Evolutionary conservation across 2,329 filamentous ascomycete genomes (phyloP).

Genomic region (Leptodontidium sp.): DNA sequence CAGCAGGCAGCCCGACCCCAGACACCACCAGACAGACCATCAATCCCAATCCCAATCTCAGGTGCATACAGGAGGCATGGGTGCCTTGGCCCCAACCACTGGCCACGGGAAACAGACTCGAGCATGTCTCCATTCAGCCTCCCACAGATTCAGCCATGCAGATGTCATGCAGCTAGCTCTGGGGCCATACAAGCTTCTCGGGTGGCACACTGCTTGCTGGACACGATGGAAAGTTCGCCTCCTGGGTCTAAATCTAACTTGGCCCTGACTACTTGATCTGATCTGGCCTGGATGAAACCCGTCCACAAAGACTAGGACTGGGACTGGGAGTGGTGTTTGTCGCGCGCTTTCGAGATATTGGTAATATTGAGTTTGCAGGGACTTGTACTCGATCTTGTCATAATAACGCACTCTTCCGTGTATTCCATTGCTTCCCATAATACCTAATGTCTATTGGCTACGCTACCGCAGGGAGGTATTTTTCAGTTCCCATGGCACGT

Average conservation of each 20-base stretch:
- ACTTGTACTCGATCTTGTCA: too few species aligned
- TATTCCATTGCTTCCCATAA: too few species aligned
- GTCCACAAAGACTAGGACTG: neutral
- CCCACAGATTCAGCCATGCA: conserved; percentile 29
- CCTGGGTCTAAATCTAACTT: neutral
- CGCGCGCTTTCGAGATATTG: too few species aligned
- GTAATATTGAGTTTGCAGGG: too few species aligned
- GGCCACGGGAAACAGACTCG: conserved; percentile 20
- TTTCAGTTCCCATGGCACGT: too few species aligned
- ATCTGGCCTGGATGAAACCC: neutral
- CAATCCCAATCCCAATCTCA: neutral
- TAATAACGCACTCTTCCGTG: too few species aligned
- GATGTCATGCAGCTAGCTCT: conserved; percentile 20
- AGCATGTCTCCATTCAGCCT: conserved; percentile 33
- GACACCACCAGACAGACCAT: too few species aligned
- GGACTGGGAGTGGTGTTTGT: neutral
- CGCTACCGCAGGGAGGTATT: too few species aligned
- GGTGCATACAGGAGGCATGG: neutral
- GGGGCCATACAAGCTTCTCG: conserved; percentile 23
- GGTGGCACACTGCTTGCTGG: conserved; percentile 23
- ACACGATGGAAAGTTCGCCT: neutral
- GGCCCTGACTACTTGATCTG: conserved; percentile 3
- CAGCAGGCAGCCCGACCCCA: too few species aligned
- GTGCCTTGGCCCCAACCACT: neutral
- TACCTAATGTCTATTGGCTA: too few species aligned